Base-by-base conservation (phyloP, 345 rosid genomes). In the Salix brachista region DNA sequence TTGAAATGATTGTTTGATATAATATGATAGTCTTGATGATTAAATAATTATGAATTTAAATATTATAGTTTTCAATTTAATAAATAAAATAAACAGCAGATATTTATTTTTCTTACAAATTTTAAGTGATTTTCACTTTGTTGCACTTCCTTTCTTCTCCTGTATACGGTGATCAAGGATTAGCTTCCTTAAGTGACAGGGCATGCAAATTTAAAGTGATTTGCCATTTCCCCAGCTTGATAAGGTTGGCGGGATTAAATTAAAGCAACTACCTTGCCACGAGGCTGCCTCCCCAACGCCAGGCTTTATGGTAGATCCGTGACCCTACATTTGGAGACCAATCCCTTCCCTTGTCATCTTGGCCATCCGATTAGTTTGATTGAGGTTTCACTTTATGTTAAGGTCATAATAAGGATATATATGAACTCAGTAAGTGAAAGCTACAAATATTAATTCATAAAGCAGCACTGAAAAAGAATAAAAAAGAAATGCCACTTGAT, bases 171-270 rank as follows among this genome's bases (percentile, higher is more conserved):
- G 50, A 46, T 13, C 50, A 13, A 46, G 50, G 50, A 46, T 52
- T 52, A 6, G 23, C 19, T 23, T 25, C 62, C 62, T n/a, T 11
- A 9, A 8, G 28, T n/a, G 64, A 58, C 13, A 23, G 28, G 23
- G 13, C 23, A 9, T 10, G 14, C 64, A 58, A 3, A 65, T 6
- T 65, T n/a, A 65, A 14, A 34, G 68, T 6, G 68, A 65, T 65
- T 65, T 65, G 36, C 1, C 68, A 65, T 28, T 0, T 30, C n/a
- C 41, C 41, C 37, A 65, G 67, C 67, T 70, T 66, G 62, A 65
- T 21, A 48, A 65, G 30, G 77, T 62, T 74, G 69, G 75, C 67
- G 67, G 67, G 37, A 39, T 58, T 58, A 36, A 58, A 72, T 26
- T 65, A 6, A 64, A 74, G 30, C 69, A 65, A 46, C 42, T 6